phyloP scores from a whole-genome alignment of 179 eudicot genomes.

The Gypsophila paniculata region DNA sequence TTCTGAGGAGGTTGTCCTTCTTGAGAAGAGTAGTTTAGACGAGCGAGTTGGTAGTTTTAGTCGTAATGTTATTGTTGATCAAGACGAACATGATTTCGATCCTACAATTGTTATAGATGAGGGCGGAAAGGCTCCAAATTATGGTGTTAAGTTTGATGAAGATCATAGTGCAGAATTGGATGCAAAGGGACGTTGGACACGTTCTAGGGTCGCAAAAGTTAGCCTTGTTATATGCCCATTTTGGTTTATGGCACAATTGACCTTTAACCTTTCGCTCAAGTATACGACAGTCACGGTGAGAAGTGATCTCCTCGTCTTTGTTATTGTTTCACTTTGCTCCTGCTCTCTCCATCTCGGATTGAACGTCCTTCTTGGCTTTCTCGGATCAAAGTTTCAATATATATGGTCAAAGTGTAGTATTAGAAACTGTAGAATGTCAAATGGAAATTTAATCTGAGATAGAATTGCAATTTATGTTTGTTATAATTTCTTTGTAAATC shows the following conservation, averaged over 20 bases:
- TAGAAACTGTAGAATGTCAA: too few relatives aligned
- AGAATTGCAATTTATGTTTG: too few relatives aligned
- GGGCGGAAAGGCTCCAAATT: conserved; percentile 19
- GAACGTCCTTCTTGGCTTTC: background rate
- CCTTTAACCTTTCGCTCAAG: conserved; percentile 82
- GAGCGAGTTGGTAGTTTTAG: conserved; percentile 26
- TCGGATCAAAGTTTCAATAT: background rate
- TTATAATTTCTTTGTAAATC: background rate
- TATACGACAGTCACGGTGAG: conserved; percentile 93
- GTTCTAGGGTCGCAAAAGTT: conserved; percentile 73
- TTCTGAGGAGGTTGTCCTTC: conserved; percentile 64
- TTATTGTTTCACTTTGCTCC: background rate
- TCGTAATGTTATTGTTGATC: conserved; percentile 18
- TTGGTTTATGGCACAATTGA: conserved; percentile 92
- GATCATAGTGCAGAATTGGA: conserved; percentile 41
- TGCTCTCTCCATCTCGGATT: background rate
- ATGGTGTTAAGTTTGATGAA: conserved; percentile 14
- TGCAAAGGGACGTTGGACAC: conserved; percentile 89
- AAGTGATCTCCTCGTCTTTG: conserved; percentile 15
- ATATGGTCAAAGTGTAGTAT: too few relatives aligned
- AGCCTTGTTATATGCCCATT: conserved; percentile 86
- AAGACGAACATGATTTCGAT: conserved; percentile 19
- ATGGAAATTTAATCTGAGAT: too few relatives aligned
- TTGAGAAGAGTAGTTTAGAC: conserved; percentile 29
- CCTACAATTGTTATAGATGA: conserved; percentile 8